Evolutionary conservation across 2,329 filamentous ascomycete species (phyloP).

Genomic region (Niveomyces coronatus): DNA sequence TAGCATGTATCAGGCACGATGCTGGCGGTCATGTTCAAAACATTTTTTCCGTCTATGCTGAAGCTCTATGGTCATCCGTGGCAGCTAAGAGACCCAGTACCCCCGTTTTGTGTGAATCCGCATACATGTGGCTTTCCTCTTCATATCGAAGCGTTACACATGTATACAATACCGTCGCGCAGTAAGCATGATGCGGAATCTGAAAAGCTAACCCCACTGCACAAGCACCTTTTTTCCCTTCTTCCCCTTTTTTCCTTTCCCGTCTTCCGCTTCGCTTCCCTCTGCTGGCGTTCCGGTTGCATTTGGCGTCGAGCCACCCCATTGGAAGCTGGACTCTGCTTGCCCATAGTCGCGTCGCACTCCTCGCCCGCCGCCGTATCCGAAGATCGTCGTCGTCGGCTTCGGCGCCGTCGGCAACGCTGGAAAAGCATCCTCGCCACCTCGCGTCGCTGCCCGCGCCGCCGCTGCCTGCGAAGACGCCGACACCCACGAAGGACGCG

Average conservation of each 20-base stretch:
- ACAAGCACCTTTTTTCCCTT: conserved; percentile 45
- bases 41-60: not conserved
- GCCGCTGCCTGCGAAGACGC: conserved; percentile 6
- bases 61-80: too few species aligned
- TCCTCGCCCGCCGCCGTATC: conserved; percentile 42
- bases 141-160: not conserved
- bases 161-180: not conserved
- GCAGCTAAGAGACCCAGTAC: not conserved
- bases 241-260: conserved; percentile 46
- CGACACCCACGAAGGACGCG: conserved; percentile 16
- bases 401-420: conserved; percentile 71
- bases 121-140: too few species aligned
- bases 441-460: conserved; percentile 13
- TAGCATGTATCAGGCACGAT: not conserved
- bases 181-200: too few species aligned
- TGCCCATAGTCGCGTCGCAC: conserved; percentile 44
- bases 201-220: conserved; percentile 42
- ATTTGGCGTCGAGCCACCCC: conserved; percentile 28
- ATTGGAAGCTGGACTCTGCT: conserved; percentile 42
- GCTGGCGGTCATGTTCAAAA: not conserved
- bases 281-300: conserved; percentile 18
- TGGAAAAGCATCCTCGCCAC: conserved; percentile 60
- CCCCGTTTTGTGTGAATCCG: too few species aligned
- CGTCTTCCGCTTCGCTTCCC: conserved; percentile 18
- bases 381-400: conserved; percentile 50